Evolutionary conservation across 176 grass and related monocot species (phyloP), one percentile per base, ranked within the genome.

Genomic region (Ananas comosus): DNA sequence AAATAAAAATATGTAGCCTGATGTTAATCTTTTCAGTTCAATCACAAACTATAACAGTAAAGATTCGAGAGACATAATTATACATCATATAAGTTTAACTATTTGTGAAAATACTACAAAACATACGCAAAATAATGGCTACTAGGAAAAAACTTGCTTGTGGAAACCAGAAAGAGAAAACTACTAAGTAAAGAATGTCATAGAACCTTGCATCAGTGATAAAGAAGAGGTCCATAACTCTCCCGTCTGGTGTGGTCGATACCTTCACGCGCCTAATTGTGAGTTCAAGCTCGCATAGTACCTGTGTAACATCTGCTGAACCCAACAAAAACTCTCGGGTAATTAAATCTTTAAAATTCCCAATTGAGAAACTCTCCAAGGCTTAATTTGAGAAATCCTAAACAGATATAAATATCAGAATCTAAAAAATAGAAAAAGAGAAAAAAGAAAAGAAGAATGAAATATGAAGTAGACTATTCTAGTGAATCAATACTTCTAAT

Each of bases 271-370:
- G 67, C 51, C 10, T 68, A 16, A 76, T 59, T 23, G 74, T 68
- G 51, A 76, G 74, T 33, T 68, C 74, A 11, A 76, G 51, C 51
- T 76, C 74, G 50, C 74, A 76, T 10, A 76, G 65, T n/a, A 68
- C 51, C 65, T 68, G 48, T 13, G 74, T 76, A 11, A 76, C 74
- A 76, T 68, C 74, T 76, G 28, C 27, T 13, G 24, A 48, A 51
- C 11, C 13, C 61, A 24, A 13, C 51, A 13, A 63, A 52, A 75
- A 66, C 19, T 64, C 50, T 12, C 4, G 12, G 24, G 12, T 25
- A 22, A 27, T 67, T 1, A 13, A 18, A 16, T 9, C 21, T 10
- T 22, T 21, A 63, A 21, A 63, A 63, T n/a, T 63, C 57, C 9
- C 17, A 63, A 63, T 13, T 63, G 57, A 63, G 10, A 63, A 18